Evolutionary conservation across 1,139 yeast species (phyloP).

Genomic region (Taphrina deformans): DNA sequence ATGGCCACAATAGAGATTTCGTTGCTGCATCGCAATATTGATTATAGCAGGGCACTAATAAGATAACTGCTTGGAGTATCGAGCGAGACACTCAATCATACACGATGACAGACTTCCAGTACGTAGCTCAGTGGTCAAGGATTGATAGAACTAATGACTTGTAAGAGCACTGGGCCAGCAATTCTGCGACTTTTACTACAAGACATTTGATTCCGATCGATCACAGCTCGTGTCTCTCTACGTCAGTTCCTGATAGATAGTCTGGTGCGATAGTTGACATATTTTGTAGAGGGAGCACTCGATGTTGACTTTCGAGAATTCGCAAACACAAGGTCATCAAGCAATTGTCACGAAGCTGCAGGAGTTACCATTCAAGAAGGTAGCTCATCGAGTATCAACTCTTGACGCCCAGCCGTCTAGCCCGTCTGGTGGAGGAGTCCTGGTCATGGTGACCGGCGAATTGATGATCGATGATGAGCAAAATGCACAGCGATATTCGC

Average conservation of each 20-base stretch:
- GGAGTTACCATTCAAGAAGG: constrained; percentile 86
- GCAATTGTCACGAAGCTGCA: constrained; percentile 86
- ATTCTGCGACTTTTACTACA: constrained; percentile 87
- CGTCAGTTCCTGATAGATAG: too few species aligned
- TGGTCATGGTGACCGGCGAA: constrained; percentile 98
- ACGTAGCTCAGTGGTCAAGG: neutral
- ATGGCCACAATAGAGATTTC: neutral
- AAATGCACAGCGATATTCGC: constrained; percentile 93
- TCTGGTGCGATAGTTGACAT: too few species aligned
- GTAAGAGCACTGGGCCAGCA: constrained; percentile 31
- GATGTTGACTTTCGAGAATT: constrained; percentile 93
- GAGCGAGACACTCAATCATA: neutral
- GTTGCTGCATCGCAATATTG: neutral
- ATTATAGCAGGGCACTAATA: neutral
- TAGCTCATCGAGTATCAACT: constrained; percentile 87
- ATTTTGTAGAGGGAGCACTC: constrained; percentile 93
- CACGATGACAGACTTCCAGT: constrained; percentile 30
- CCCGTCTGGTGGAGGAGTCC: constrained; percentile 78
- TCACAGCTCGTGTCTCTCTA: constrained; percentile 88
- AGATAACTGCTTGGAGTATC: neutral
- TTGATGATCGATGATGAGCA: constrained; percentile 88
- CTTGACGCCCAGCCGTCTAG: constrained; percentile 98
- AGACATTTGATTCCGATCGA: constrained; percentile 92
- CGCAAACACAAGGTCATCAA: constrained; percentile 92
- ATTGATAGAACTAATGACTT: too few species aligned